Evolutionary conservation across 768 basidiomycete species (phyloP).

Genomic region (Nevesoporus exiguus): DNA sequence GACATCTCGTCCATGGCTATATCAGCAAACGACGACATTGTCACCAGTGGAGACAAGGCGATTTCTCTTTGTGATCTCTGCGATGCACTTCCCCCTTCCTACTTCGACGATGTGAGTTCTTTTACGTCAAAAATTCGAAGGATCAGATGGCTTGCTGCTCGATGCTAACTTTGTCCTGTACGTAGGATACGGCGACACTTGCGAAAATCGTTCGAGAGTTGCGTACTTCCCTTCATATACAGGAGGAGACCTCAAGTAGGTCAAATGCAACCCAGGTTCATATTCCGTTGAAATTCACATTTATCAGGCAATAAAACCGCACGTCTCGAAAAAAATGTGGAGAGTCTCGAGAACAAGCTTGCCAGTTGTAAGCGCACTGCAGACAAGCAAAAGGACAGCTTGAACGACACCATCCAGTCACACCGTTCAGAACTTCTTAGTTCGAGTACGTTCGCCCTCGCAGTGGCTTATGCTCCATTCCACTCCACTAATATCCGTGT

Average conservation of each 20-base stretch:
- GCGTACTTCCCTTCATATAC: too few species aligned
- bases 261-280: background rate
- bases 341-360: background rate
- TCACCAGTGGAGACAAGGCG: background rate
- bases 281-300: background rate
- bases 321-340: background rate
- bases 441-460: background rate
- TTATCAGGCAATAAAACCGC: background rate
- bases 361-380: background rate
- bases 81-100: background rate
- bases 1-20: background rate
- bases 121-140: background rate
- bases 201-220: background rate
- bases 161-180: background rate
- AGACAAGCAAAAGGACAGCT: background rate
- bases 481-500: background rate
- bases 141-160: background rate
- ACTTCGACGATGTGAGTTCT: background rate
- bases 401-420: background rate
- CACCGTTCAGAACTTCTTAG: background rate
- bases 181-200: background rate
- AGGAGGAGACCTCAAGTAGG: background rate
- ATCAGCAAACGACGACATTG: background rate
- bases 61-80: background rate
- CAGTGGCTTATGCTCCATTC: too few species aligned